Conservation (phyloP, 2,329 filamentous ascomycete species). For the Cadophora malorum region DNA sequence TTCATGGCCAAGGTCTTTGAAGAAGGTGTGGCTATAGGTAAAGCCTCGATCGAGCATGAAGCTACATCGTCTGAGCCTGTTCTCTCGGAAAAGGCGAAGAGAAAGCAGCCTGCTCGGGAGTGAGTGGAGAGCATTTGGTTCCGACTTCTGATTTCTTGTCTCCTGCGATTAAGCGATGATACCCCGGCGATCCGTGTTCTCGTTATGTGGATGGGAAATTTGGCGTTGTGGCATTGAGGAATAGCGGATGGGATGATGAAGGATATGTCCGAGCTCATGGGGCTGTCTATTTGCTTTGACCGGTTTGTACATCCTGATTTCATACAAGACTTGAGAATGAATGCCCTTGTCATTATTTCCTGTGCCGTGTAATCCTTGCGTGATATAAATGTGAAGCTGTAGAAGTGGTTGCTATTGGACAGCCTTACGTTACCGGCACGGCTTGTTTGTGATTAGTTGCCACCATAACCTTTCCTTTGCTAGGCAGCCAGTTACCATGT, state of each 20-base stretch:
- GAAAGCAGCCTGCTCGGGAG: slow-evolving; percentile 6
- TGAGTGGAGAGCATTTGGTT: neutral
- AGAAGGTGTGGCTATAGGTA: neutral
- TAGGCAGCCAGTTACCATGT: slow-evolving; percentile 11
- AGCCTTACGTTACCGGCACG: neutral
- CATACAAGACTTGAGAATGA: neutral
- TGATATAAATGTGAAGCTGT: neutral
- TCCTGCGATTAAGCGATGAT: neutral
- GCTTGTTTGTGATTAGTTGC: slow-evolving; percentile 1
- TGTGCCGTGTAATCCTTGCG: neutral
- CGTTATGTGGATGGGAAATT: neutral
- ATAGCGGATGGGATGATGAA: neutral
- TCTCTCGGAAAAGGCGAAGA: neutral
- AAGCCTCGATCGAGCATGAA: neutral
- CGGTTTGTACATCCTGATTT: neutral
- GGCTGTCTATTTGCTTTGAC: neutral
- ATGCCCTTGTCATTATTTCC: slow-evolving; percentile 1
- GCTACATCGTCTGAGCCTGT: neutral
- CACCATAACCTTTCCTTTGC: neutral
- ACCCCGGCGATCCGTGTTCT: neutral
- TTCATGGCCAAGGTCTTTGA: neutral
- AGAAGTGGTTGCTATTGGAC: neutral
- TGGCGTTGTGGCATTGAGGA: slow-evolving; percentile 1
- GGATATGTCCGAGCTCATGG: neutral
- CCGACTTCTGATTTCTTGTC: neutral